Base-by-base conservation (phyloP, 129 eudicot species). In the Oenanthe sinensis region DNA sequence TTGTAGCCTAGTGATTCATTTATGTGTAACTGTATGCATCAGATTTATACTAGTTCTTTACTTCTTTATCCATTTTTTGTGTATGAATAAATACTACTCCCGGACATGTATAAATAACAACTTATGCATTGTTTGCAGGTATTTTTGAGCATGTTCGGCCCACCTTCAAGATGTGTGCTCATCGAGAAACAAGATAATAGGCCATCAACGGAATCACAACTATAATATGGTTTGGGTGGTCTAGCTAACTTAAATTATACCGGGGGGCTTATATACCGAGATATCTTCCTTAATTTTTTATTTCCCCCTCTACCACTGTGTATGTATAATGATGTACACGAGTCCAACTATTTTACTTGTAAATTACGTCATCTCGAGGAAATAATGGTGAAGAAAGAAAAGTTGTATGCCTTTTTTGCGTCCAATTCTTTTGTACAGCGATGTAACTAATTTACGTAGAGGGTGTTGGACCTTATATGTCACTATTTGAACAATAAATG, bases 81-180 rank as follows among this genome's bases (percentile, higher is more conserved):
- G 40, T 4, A 37, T 37, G 40, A 37, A 37, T 37, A 37, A 37
- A 37, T 37, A 37, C 40, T 37, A 37, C n/a, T n/a, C n/a, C n/a
- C n/a, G n/a, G n/a, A n/a, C n/a, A n/a, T n/a, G n/a, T n/a, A n/a
- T n/a, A 47, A 47, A 19, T 39, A 68, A 14, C 75, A 15, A 1
- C 33, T 45, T 45, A 58, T 46, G 19, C 33, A 60, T 46, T 28
- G 60, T 13, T 74, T 88, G 83, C 86, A 92, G 97, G 97, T 90
- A 24, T 46, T 92, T 74, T 76, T 95, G 80, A 95, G 98, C 92
- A 87, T 95, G 90, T 90, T 91, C 71, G 98, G 98, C 49, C 98
- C 97, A n/a, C 98, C 97, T 26, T 95, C 98, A 65, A 95, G 94
- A 79, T 84, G 87, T 65, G 85, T 88, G 71, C 82, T 84, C 19